phyloP scores from a whole-genome alignment of 1,284 basidiomycete genomes.

The Ustilago sp. region DNA sequence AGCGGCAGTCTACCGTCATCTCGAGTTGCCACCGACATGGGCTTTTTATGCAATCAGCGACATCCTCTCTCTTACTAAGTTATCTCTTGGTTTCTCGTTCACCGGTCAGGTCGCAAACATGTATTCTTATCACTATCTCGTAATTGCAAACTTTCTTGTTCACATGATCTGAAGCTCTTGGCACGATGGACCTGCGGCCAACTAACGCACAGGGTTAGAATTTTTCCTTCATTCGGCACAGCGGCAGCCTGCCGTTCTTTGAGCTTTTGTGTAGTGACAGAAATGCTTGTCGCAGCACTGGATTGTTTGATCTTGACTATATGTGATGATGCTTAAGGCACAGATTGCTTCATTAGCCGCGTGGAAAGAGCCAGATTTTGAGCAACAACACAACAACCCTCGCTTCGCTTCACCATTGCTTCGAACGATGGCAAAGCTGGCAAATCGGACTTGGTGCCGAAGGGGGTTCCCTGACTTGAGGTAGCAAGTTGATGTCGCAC shows the following conservation, averaged over 20 bases:
- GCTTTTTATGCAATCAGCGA: neutral
- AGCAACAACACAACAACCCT: conserved; percentile 9
- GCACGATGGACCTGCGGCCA: neutral
- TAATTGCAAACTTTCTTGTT: too few relatives aligned
- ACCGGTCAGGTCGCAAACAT: neutral
- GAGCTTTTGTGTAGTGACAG: too few relatives aligned
- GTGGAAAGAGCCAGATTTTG: conserved; percentile 16
- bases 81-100: neutral
- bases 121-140: neutral
- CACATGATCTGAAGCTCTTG: too few relatives aligned
- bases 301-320: neutral
- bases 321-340: neutral
- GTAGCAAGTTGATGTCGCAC: neutral
- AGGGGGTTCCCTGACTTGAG: neutral
- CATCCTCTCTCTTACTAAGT: neutral
- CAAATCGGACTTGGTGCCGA: conserved; percentile 2
- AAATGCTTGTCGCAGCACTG: neutral
- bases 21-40: neutral
- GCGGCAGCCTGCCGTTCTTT: neutral
- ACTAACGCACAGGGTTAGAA: neutral
- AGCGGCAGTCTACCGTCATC: conserved; percentile 19
- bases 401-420: conserved; percentile 15
- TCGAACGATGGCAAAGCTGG: conserved; percentile 19
- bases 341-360: conserved; percentile 8
- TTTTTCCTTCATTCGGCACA: neutral